Base-by-base conservation (phyloP, 1,284 basidiomycete species). In the Rhodotorula sp. region DNA sequence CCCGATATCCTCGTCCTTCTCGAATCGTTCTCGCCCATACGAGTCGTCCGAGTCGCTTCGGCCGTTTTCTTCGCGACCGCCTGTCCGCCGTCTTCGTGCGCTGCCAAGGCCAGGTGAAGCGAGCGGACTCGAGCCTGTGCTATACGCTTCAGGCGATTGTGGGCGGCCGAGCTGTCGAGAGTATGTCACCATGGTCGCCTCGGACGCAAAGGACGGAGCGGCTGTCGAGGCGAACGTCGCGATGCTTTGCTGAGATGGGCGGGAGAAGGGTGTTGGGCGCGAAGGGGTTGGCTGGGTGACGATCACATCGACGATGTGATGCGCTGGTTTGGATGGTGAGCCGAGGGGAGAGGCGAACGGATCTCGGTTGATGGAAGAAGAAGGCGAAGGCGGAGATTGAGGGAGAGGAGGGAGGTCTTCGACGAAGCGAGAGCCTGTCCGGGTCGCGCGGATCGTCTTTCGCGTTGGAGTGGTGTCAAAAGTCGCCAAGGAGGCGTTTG, bases 391-490 rank as follows among this genome's bases (percentile, higher is more conserved):
- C 3, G 64, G 40, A 11, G 57, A 52, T 16, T 31, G 24, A 10
- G 64, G 59, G 1, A 65, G 47, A 1, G 53, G 52, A 6, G 64
- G 64, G 13, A 65, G 53, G 58, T 65, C 59, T 20, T 65, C 64
- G 47, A 65, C 40, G 46, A 65, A 65, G 26, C 59, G 52, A 22
- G 58, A 60, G 8, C 44, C 64, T 31, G 58, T 55, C 18, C 47
- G 46, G 15, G 52, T 53, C 1, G 59, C 24, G 5, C 64, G 64
- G 16, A 18, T 18, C 9, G 56, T 10, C 16, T 18, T 44, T 2
- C 31, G 24, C 5, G 57, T 53, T 1, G 6, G 20, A 3, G 56
- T 52, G 5, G 63, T 58, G 37, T 28, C 55, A 34, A 64, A 56
- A 30, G 56, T 58, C 48, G 58, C 53, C 26, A 40, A 48, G 52